These are phyloP conservation scores for Syzygium aqueum DNA, from an alignment of 345 rosid species.

Conservation along the genomic window DNA sequence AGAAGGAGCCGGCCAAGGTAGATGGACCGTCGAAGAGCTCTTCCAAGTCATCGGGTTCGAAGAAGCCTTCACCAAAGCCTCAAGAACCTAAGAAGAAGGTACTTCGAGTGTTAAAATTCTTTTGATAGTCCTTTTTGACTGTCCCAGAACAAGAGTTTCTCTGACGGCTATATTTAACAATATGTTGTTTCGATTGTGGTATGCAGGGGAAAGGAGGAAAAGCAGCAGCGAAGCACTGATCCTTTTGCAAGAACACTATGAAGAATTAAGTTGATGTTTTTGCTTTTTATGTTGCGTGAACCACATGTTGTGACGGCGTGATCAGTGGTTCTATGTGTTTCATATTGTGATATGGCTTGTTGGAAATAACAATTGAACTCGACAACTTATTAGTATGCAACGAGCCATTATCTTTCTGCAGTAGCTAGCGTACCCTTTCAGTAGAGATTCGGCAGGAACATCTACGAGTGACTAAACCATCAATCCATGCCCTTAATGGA, in stretches of 20 bases:
- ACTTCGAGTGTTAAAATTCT: not conserved
- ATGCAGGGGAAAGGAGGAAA: slow-evolving; percentile 10
- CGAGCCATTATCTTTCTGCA: not conserved
- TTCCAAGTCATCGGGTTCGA: slow-evolving; percentile 25
- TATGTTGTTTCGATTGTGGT: not conserved
- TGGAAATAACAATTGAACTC: not conserved
- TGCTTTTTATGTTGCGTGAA: not conserved
- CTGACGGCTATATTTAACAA: not conserved
- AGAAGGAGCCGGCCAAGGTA: slow-evolving; percentile 25
- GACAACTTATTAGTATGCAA: not conserved
- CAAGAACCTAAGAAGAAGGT: slow-evolving; percentile 47
- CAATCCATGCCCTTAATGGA: not conserved
- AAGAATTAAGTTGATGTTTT: not conserved
- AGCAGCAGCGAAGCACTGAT: slow-evolving; percentile 3
- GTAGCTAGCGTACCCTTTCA: not conserved
- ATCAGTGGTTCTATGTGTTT: not conserved
- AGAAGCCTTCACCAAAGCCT: slow-evolving; percentile 38
- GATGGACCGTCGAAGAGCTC: slow-evolving; percentile 7
- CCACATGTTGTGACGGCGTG: not conserved
- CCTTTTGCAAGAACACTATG: not conserved
- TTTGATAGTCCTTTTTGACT: not conserved
- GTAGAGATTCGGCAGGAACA: not conserved
- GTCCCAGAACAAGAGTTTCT: not conserved
- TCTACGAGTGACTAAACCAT: not conserved
- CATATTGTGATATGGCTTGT: not conserved